Base-by-base conservation (phyloP, 2,329 filamentous ascomycete genomes). In the Gliomastix tumulicola region DNA sequence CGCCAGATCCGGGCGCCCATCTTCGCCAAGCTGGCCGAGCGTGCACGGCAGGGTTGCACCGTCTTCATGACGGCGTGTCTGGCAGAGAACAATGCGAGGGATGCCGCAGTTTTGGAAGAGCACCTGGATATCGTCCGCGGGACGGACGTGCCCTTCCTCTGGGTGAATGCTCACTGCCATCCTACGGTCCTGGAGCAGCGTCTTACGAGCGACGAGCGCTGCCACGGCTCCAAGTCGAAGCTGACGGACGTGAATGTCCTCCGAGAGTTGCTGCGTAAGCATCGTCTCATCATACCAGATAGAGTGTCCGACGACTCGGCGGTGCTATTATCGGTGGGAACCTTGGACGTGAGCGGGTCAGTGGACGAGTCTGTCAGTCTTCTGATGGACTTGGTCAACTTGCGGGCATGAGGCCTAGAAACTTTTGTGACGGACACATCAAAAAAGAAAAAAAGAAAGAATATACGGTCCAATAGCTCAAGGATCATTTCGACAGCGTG, bases 41-140 rank as follows among this genome's bases (percentile, higher is more conserved):
- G 19, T 4, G 47, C 35, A 13, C 32, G 27, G 7, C 6, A 40
- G 12, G 45, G 41, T 2, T 13, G 40, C 9, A 21, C 31, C 10
- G 38, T 48, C 4, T 38, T 47, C 20, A 46, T 49, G 40, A 46
- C 44, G 15, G 42, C 44, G 13, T 48, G 45, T 12, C 36, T 48
- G 4, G 47, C 30, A 4, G 19, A 28, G 15, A 23, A 41, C 11
- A 36, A 33, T 11, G 28, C 33, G 7, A 36, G 11, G 6, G 46
- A 48, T 15, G 9, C 27, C 0, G 27, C 17, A 4, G 37, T 44
- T 25, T 34, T 45, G n/a, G 18, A 39, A 6, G 47, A 47, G 22
- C 35, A 48, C n/a, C 31, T 47, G 4, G 23, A 47, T 7, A 32
- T 47, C 7, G 32, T 41, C 12, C 38, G 27, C 2, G 31, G 36